phyloP scores from a whole-genome alignment of 1,139 yeast genomes.

The Arxiozyma heterogenica region DNA sequence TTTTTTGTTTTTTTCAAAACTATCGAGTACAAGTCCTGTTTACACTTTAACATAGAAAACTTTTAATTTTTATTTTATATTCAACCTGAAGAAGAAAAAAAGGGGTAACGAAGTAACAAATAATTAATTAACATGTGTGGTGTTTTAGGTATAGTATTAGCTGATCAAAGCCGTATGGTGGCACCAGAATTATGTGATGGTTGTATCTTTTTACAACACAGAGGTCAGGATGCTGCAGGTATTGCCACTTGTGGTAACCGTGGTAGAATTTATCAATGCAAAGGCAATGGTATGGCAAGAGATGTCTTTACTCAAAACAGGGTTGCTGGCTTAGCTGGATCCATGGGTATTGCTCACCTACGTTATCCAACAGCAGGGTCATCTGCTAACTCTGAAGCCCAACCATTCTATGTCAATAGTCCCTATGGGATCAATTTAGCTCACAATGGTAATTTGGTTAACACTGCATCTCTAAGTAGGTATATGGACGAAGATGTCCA shows the following conservation, averaged over 20 bases:
- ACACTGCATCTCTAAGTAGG: slow-evolving; percentile 64
- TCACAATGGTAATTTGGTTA: slow-evolving; percentile 92
- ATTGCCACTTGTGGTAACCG: slow-evolving; percentile 91
- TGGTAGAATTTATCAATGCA: slow-evolving; percentile 92
- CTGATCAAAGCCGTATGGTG: slow-evolving; percentile 63
- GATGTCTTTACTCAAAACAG: slow-evolving; percentile 87
- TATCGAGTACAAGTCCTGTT: neutral
- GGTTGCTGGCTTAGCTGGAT: slow-evolving; percentile 74
- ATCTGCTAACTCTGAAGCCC: slow-evolving; percentile 93
- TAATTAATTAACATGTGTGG: slow-evolving; percentile 65
- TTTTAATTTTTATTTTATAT: no score
- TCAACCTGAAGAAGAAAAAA: neutral
- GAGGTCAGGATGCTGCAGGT: slow-evolving; percentile 99
- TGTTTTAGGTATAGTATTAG: slow-evolving; percentile 75
- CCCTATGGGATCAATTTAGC: slow-evolving; percentile 88
- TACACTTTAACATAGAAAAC: neutral
- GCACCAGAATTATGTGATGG: slow-evolving; percentile 92
- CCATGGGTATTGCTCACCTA: slow-evolving; percentile 91
- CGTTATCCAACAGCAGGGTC: slow-evolving; percentile 99
- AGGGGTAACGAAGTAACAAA: neutral
- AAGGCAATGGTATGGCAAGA: slow-evolving; percentile 98
- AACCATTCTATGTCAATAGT: slow-evolving; percentile 94
- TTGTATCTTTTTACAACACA: slow-evolving; percentile 84
- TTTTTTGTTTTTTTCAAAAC: no score
- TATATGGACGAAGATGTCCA: slow-evolving; percentile 90